Evolutionary conservation across 169 alveolate genomes (phyloP).

Genomic region (Babesia bigemina): DNA sequence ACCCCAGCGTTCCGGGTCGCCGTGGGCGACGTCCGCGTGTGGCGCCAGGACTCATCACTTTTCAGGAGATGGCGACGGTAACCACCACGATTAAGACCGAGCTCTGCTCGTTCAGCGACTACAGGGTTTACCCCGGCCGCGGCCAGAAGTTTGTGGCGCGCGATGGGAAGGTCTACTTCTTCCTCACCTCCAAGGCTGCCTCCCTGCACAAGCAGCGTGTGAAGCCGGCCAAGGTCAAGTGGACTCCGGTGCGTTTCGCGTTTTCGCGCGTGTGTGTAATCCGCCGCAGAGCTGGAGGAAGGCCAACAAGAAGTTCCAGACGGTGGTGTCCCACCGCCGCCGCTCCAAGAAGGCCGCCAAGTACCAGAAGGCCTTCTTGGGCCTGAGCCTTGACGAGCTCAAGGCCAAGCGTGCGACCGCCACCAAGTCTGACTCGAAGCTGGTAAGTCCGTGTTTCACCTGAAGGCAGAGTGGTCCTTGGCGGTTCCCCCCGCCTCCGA

Average conservation of each 20-base stretch:
- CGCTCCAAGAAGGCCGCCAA: constrained; percentile 86
- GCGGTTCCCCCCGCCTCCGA: constrained; percentile 2
- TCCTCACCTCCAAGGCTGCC: constrained; percentile 89
- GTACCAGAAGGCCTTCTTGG: constrained; percentile 95
- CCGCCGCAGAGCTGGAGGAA: constrained; percentile 91
- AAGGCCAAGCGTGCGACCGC: constrained; percentile 69
- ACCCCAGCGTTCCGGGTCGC: background rate
- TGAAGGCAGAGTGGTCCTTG: constrained; percentile 32
- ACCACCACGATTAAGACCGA: constrained; percentile 92
- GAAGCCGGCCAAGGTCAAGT: constrained; percentile 94
- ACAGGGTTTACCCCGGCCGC: constrained; percentile 97
- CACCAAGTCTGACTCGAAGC: constrained; percentile 49
- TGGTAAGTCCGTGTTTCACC: constrained; percentile 25
- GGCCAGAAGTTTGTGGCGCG: constrained; percentile 94
- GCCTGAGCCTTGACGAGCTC: constrained; percentile 94
- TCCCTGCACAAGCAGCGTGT: constrained; percentile 90
- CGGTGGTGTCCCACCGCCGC: constrained; percentile 72
- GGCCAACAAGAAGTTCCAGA: constrained; percentile 91
- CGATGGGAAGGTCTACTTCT: constrained; percentile 94
- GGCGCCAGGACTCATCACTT: background rate
- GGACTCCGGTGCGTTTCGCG: constrained; percentile 87
- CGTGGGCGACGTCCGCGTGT: background rate
- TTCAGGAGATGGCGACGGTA: constrained; percentile 77
- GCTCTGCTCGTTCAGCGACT: constrained; percentile 95
- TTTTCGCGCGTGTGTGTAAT: background rate